These are phyloP conservation scores for Petrea volubilis DNA, from an alignment of 257 asterid species.

Conservation along the genomic window DNA sequence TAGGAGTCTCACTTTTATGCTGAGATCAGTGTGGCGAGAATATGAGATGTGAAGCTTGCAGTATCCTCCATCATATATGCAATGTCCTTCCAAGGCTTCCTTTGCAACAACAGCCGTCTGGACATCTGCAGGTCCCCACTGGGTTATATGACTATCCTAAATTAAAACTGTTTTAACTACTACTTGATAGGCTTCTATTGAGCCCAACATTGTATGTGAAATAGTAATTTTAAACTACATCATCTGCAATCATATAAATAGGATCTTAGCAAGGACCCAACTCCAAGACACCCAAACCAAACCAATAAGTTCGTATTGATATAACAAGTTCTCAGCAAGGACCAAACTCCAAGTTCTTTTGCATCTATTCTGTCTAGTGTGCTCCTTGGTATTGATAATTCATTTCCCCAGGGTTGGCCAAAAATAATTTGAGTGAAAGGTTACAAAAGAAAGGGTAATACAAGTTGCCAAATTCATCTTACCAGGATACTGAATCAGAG, in stretches of 20 bases:
- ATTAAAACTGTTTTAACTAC: not conserved
- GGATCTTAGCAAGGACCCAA: not conserved
- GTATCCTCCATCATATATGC: conserved; percentile 96
- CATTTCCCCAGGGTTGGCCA: not conserved
- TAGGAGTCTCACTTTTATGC: conserved; percentile 67
- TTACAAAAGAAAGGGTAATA: not conserved
- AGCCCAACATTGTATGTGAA: not conserved
- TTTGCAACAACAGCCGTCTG: conserved; percentile 95
- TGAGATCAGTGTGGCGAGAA: conserved; percentile 97
- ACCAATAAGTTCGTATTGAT: not conserved
- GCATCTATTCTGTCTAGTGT: not conserved
- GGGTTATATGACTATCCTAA: not conserved
- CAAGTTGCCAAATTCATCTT: conserved; percentile 17
- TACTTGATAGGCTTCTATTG: not conserved
- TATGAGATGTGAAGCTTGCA: conserved; percentile 97
- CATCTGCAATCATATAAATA: not conserved
- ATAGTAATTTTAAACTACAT: not conserved
- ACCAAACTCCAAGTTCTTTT: not conserved
- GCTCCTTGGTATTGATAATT: conserved; percentile 2
- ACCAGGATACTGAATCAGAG: conserved; percentile 87
- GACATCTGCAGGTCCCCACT: conserved; percentile 64
- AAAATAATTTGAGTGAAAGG: not conserved
- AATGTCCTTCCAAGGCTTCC: conserved; percentile 96
- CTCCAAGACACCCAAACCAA: not conserved
- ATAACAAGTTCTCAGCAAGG: not conserved